These are phyloP conservation scores for Solanum tarapatanum DNA, from an alignment of 257 asterid species.

Conservation along the genomic window DNA sequence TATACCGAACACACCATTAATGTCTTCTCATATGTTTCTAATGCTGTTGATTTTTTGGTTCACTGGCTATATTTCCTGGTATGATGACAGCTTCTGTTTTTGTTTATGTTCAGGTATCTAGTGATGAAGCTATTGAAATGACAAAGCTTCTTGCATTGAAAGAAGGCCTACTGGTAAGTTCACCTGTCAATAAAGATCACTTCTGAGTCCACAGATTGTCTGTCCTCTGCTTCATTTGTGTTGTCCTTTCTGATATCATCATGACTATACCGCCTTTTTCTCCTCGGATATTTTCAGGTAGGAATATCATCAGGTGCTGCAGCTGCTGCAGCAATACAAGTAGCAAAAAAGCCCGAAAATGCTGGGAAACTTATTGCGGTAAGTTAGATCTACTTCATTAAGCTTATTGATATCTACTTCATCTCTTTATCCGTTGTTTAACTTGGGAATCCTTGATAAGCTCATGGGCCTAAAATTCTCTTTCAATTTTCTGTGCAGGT, in stretches of 20 bases:
- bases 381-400: constrained; percentile 6
- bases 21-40: neutral
- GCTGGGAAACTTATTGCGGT: constrained; percentile 51
- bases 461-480: neutral
- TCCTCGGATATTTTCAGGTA: constrained; percentile 13
- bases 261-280: neutral
- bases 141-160: constrained; percentile 40
- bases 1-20: neutral
- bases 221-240: neutral
- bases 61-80: neutral
- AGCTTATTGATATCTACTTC: neutral
- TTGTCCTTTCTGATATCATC: neutral
- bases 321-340: constrained; percentile 41
- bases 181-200: neutral
- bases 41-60: neutral
- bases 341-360: constrained; percentile 39
- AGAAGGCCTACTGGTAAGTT: constrained; percentile 43
- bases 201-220: neutral
- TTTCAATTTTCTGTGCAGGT: neutral
- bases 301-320: constrained; percentile 63
- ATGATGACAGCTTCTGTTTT: neutral
- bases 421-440: too few relatives aligned
- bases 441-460: neutral
- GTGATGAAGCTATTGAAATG: constrained; percentile 45
- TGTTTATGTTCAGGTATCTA: constrained; percentile 20